These are phyloP conservation scores for Telopea speciosissima DNA, from an alignment of 177 flowering plant species.

Conservation along the genomic window DNA sequence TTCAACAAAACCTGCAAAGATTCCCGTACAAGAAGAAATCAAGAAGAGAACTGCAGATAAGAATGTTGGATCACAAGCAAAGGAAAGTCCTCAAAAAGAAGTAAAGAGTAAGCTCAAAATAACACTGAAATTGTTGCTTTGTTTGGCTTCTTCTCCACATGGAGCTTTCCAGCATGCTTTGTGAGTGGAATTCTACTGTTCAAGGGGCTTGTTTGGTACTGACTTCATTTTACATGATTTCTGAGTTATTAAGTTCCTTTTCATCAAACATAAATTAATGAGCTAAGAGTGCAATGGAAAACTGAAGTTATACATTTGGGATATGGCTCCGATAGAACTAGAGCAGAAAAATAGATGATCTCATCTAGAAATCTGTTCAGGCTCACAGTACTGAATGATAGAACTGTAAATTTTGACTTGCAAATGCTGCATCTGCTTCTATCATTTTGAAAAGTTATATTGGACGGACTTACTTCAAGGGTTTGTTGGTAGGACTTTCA, in stretches of 20 bases:
- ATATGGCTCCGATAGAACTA: too few relatives aligned
- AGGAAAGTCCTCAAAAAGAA: constrained; percentile 50
- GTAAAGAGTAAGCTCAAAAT: constrained; percentile 40
- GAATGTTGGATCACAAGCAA: constrained; percentile 25
- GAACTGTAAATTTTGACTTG: not conserved
- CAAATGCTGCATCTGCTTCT: not conserved
- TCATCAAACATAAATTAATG: too few relatives aligned
- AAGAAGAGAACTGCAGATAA: constrained; percentile 34
- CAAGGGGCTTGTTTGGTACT: not conserved
- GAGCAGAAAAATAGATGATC: not conserved
- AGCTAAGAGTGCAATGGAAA: not conserved
- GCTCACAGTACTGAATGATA: not conserved
- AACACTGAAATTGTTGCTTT: not conserved
- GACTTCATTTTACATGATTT: not conserved
- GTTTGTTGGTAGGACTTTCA: too few relatives aligned
- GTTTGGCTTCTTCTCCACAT: not conserved
- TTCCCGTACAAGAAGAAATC: constrained; percentile 27
- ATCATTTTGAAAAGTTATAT: not conserved
- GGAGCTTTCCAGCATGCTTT: not conserved
- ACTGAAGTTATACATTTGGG: not conserved
- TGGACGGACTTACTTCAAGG: too few relatives aligned
- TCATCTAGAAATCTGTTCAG: not conserved
- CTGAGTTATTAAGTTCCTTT: not conserved
- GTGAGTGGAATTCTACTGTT: not conserved
- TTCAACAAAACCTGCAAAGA: constrained; percentile 48